Evolutionary conservation across 2,329 filamentous ascomycete species (phyloP), one percentile per base, ranked within the genome.

Genomic region (Fusarium brevicatenulatum): DNA sequence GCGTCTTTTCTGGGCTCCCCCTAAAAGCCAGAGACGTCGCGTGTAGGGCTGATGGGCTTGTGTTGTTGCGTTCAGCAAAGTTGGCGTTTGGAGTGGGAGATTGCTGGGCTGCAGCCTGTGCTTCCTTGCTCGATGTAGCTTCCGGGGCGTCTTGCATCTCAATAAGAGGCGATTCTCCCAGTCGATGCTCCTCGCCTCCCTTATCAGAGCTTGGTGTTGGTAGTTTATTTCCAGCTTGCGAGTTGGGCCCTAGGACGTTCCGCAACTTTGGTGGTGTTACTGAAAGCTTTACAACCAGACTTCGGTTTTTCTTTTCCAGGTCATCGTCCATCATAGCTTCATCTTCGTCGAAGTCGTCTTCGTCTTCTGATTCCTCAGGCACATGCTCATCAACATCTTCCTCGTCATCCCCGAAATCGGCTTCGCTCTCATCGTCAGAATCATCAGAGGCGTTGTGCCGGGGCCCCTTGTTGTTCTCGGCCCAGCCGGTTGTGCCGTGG

Each of bases 331-430:
- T 84, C 78, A 90, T 86, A 42, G 83, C 83, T 43, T 87, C 87
- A 18, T 87, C 86, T 60, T 89, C 89, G 43, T 90, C 88, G n/a
- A 86, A 84, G 21, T 88, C 85, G 3, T 89, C 86, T 36, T 89
- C 89, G 9, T 91, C 90, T 40, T 91, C 89, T 7, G 85, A 84
- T 49, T 88, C 88, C 58, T 89, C 86, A 1, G 89, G 88, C 23
- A 91, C 86, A 58, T 93, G 91, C 10, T 91, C 91, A 32, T 91
- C 90, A 32, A 87, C 89, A 62, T 94, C 89, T 42, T 92, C 91
- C 64, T 92, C 92, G 65, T 95, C 93, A 62, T 92, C 93, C 16
- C 91, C 93, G 56, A 92, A 91, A 49, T 94, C 91, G 79, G 91
- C 93, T 72, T 93, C 92, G 68, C 90, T 91, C 59, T 91, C 91